Evolutionary conservation across 805 yeast genomes (phyloP).

Genomic region (Sugiyamaella marilandica): DNA sequence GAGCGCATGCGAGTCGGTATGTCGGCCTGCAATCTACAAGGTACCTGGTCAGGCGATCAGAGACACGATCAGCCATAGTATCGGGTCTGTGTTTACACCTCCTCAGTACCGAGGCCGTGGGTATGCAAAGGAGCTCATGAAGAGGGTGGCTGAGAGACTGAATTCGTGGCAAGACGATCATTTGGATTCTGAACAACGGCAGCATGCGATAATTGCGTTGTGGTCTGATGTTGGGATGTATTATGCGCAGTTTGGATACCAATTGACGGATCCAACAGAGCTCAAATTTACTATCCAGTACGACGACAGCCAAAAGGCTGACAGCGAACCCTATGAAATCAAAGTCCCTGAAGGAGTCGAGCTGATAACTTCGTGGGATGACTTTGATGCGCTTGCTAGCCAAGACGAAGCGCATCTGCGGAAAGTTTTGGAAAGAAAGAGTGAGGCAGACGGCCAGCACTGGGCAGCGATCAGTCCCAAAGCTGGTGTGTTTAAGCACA

Average conservation of each 20-base stretch:
- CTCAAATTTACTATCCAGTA: conserved; percentile 7
- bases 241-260: conserved; percentile 55
- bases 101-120: conserved; percentile 48
- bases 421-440: conserved; percentile 6
- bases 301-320: not conserved
- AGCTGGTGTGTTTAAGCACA: conserved; percentile 16
- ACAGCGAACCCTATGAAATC: not conserved
- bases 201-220: conserved; percentile 39
- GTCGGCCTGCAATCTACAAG: conserved; percentile 33
- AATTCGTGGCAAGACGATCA: conserved; percentile 29
- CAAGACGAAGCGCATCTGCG: conserved; percentile 11
- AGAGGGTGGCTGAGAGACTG: conserved; percentile 17
- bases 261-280: conserved; percentile 18
- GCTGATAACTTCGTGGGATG: not conserved
- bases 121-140: conserved; percentile 49
- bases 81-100: conserved; percentile 60
- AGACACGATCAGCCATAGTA: conserved; percentile 24
- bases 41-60: conserved; percentile 18
- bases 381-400: conserved; percentile 8
- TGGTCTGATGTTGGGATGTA: conserved; percentile 73
- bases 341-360: not conserved
- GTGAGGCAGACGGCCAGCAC: conserved; percentile 22
- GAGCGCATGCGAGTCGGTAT: conserved; percentile 45
- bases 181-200: conserved; percentile 14
- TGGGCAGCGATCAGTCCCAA: conserved; percentile 22